Evolutionary conservation across 2,329 filamentous ascomycete species (phyloP).

Genomic region (Penicillium sp.): DNA sequence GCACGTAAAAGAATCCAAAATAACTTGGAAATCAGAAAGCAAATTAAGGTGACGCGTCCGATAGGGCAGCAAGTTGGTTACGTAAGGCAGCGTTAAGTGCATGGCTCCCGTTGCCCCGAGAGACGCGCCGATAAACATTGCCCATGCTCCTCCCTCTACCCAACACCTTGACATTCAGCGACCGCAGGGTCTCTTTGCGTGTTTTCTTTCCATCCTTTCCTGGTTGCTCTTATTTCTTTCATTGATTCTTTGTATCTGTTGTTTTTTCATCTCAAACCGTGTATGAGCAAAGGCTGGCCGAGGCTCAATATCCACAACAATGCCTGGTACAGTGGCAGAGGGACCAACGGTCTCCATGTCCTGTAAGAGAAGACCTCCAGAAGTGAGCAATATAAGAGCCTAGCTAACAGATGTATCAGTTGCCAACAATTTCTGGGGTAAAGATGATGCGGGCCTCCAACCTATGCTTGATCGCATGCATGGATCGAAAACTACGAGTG

Average conservation of each 20-base stretch:
- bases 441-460: constrained; percentile 92
- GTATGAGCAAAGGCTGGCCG: constrained; percentile 39
- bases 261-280: constrained; percentile 10
- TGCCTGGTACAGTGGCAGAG: constrained; percentile 63
- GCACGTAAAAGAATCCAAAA: background rate
- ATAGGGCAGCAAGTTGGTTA: constrained; percentile 6
- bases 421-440: constrained; percentile 99
- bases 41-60: constrained; percentile 4
- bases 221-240: constrained; percentile 4
- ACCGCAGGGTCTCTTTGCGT: constrained; percentile 21
- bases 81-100: constrained; percentile 8
- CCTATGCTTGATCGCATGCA: constrained; percentile 94
- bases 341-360: constrained; percentile 66
- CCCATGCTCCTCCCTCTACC: constrained; percentile 14
- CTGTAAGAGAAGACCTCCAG: constrained; percentile 48
- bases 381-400: background rate
- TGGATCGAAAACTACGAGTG: constrained; percentile 87
- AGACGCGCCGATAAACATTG: constrained; percentile 26
- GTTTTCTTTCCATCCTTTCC: constrained; percentile 4
- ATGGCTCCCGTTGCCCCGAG: constrained; percentile 24
- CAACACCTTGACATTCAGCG: constrained; percentile 17
- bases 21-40: background rate
- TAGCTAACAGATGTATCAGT: constrained; percentile 48
- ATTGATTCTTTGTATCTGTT: constrained; percentile 11
- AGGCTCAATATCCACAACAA: constrained; percentile 41